A percentile compares a stretch with the other conserved stretches of the same genome.
These are phyloP conservation scores for Neocatenulostroma microsporum DNA, from an alignment of 2,329 filamentous ascomycete species.

Conservation along the genomic window DNA sequence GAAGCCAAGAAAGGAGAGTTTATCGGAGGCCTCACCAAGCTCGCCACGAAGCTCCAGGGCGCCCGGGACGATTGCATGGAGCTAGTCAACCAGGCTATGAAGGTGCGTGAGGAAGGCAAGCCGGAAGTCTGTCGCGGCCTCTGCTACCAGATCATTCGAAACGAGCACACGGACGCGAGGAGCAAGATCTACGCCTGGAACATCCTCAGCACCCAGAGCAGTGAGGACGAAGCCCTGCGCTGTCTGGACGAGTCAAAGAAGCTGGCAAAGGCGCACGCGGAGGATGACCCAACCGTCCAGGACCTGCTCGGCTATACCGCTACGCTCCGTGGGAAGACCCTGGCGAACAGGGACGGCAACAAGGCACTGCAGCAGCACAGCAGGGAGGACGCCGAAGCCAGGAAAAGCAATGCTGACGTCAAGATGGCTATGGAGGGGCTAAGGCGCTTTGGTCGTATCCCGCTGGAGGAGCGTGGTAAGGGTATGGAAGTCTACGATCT, in stretches of 20 bases:
- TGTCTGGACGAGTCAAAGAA: slow-evolving; percentile 14
- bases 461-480: no score
- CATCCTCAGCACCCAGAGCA: slow-evolving; percentile 16
- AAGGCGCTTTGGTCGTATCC: no score
- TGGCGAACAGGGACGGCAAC: no score
- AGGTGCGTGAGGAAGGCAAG: slow-evolving; percentile 12
- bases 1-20: no score
- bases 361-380: no score
- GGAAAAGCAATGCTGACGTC: no score
- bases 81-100: slow-evolving; percentile 17
- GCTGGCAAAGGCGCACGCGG: slow-evolving; percentile 10
- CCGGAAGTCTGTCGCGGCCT: slow-evolving; percentile 17
- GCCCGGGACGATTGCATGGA: slow-evolving; percentile 12
- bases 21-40: slow-evolving; percentile 10
- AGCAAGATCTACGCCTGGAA: slow-evolving; percentile 20
- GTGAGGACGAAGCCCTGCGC: slow-evolving; percentile 13
- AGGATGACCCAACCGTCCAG: slow-evolving; percentile 8
- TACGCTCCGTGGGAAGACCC: no score
- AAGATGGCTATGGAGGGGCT: no score
- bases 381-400: no score
- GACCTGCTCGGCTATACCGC: neutral
- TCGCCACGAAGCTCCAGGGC: slow-evolving; percentile 12
- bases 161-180: slow-evolving; percentile 13
- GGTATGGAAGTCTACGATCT: no score
- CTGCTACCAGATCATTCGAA: slow-evolving; percentile 17